Evolutionary conservation across 169 alveolate genomes (phyloP), one percentile per base, ranked within the genome.

Genomic region (Cryptosporidium bovis): DNA sequence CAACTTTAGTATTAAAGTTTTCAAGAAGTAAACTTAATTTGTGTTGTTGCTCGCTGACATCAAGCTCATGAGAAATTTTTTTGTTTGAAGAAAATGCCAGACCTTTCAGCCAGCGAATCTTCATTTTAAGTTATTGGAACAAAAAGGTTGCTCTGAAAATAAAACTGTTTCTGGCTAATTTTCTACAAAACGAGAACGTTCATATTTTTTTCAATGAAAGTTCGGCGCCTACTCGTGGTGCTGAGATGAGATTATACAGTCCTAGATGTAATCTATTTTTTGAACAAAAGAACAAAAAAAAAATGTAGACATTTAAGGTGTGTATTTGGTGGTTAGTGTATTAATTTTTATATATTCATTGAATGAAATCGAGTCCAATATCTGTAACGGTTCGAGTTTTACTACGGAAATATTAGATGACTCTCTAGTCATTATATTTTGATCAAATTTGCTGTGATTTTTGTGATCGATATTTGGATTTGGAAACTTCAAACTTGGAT

Each of bases 101-200:
- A 55, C 66, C 66, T 33, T 69, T 69, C 29, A 66, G 83, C 83
- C 83, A 69, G 29, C 83, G 83, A 55, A 69, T 69, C 36, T 55
- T 69, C 83, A 69, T 69, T 40, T 65, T 65, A 40, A 4, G 24
- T 18, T 18, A 65, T 29, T 20, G 48, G 10, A 8, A 8, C 10
- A 40, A 40, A 40, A 40, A 8, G 48, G 0, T 40, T 40, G 48
- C 10, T 40, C 4, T 40, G 4, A 40, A 40, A 40, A 40, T 40
- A 40, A 40, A 40, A 40, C 48, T 40, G 10, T 8, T 40, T 40
- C 4, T 6, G 48, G 4, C 10, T 0, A 1, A 40, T 40, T 40
- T 40, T 40, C 48, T 40, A 40, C 48, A 40, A 40, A 40, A 40
- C 48, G 48, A 40, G 48, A 40, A 40, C 48, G 64, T 53, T 53